Base-by-base conservation (phyloP, 192 early-diverging fungal species). In the Coemansia sp. region DNA sequence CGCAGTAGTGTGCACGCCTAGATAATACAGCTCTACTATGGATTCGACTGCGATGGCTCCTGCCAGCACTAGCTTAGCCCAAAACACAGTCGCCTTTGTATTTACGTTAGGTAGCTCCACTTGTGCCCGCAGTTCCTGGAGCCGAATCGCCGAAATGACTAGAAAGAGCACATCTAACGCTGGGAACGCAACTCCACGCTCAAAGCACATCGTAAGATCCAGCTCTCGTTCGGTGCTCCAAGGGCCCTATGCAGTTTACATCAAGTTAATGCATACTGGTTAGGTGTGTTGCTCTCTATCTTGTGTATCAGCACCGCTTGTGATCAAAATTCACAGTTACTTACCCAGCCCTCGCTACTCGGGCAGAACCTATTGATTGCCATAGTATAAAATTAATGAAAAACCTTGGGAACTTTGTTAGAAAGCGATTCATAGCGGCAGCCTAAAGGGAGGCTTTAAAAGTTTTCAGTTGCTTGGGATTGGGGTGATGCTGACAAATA, bases 201-300 rank as follows among this genome's bases (percentile, higher is more conserved):
- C 67, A 69, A 75, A 75, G 50, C 73, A 75, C 0, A 63, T 62
- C 2, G 72, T 75, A 49, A 75, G 58, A 29, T 75, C 72, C 5
- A 69, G 62, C n/a, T 67, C 66, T 4, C 73, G 35, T 27, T 23
- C 14, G 2, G 39, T 9, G 21, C 73, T 75, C 73, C 67, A 69
- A 1, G 73, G 73, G 12, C 73, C 73, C 73, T 69, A 75, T n/a
- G 15, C 41, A n/a, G 14, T 10, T 45, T 45, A 4, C 3, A 2
- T 45, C 15, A 5, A 12, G 15, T 4, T 5, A 3, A 45, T 15
- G 5, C 14, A 45, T 45, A n/a, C 12, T n/a, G 14, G 15, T 45
- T 45, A 45, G 41, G 0, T 45, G 3, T 45, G 15, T 45, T 45
- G 41, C 41, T 15, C 14, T 45, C 32, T 45, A 15, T n/a, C 15